Base-by-base conservation (phyloP, 2,329 filamentous ascomycete genomes). In the Pseudocercospora pini-densiflorae region DNA sequence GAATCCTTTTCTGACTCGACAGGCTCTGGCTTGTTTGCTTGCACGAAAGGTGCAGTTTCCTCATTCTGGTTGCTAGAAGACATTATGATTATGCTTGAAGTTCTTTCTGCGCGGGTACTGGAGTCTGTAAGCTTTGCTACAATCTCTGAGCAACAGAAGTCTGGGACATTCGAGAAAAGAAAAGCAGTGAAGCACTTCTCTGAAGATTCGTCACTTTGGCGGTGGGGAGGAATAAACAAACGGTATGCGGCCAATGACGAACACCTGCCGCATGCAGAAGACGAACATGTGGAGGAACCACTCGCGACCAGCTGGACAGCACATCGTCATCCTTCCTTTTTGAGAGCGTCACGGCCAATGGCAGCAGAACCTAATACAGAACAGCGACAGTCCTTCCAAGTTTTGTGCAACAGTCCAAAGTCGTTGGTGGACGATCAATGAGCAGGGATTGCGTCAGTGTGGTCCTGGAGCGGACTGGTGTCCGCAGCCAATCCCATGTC, bases 391-490 rank as follows among this genome's bases (percentile, higher is more conserved):
- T 12, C 47, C 12, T 54, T 54, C 49, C 49, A 53, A 53, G 49
- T 53, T 53, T 53, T 53, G 49, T 29, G 49, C 24, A 27, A 24
- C 24, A 29, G 21, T 16, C 9, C 6, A 21, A 21, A 23, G 10
- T 7, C 19, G 21, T 49, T 49, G 45, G 45, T 49, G n/a, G 21
- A 23, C 4, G 33, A 36, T 36, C 33, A 49, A 49, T 49, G 45
- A 49, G 45, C 49, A 29, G 49, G 24, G 5, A 55, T 55, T 55
- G 24, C 51, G 51, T 55, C 51, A 55, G 51, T 55, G 51, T 31
- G 23, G 27, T 31, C 33, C 51, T 31, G 14, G 9, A 24, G 21
- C 47, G 47, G 47, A 51, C 47, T 27, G 9, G 19, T 51, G 7
- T 55, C 51, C 51, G 51, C 27, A 36, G 21, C 27, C 21, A 55